Percentiles rank a stretch among this genome's conserved stretches.
phyloP scores from a whole-genome alignment of 257 asterid species.

The Petunia secreta region DNA sequence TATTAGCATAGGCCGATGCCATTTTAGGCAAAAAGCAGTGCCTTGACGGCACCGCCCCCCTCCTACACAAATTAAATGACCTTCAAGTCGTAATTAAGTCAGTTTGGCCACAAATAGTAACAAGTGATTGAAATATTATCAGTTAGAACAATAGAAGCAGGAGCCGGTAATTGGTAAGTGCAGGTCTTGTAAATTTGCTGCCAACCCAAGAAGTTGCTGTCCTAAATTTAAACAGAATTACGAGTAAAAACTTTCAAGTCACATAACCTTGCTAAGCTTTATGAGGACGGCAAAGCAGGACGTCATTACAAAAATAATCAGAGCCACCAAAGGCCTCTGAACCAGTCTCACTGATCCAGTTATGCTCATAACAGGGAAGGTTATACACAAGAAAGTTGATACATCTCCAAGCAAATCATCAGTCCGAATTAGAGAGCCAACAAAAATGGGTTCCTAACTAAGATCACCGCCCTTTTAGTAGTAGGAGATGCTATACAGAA shows the following conservation, averaged over 20 bases:
- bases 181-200: neutral
- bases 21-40: neutral
- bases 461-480: constrained; percentile 42
- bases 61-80: neutral
- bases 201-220: neutral
- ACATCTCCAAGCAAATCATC: neutral
- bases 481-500: constrained; percentile 70
- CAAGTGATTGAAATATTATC: neutral
- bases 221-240: neutral
- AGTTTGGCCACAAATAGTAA: neutral
- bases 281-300: neutral
- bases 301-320: neutral
- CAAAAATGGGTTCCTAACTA: neutral
- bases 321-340: neutral
- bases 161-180: neutral
- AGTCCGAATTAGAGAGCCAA: neutral
- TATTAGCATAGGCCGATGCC: neutral
- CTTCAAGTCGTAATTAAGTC: neutral
- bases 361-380: neutral
- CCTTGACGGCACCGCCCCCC: neutral
- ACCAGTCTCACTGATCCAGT: neutral
- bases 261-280: constrained; percentile 1
- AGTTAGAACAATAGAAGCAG: neutral
- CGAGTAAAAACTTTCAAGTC: neutral
- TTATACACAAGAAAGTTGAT: neutral